A percentile compares a stretch with the other conserved stretches of the same genome.
Evolutionary conservation across 2,329 filamentous ascomycete genomes (phyloP).

Genomic region (Aspergillus proliferans): DNA sequence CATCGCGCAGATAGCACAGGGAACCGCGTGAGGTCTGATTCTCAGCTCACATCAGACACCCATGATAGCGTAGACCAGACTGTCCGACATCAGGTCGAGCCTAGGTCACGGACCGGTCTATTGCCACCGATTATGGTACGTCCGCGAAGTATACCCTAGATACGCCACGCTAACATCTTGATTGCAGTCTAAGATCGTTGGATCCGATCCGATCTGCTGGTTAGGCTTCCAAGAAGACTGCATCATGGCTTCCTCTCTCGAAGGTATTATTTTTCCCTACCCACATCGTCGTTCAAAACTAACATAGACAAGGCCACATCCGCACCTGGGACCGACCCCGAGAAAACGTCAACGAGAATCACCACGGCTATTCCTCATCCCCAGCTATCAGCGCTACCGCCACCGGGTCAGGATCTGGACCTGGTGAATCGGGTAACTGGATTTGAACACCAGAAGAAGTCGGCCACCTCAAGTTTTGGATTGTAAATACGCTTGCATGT

Average conservation of each 20-base stretch:
- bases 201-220: conserved; percentile 82
- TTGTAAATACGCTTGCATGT: too few relatives aligned
- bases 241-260: conserved; percentile 87
- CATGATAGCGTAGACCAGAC: conserved; percentile 49
- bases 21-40: conserved; percentile 64
- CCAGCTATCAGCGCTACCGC: conserved; percentile 11
- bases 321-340: conserved; percentile 66
- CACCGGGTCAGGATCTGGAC: conserved; percentile 9
- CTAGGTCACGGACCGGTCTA: conserved; percentile 75
- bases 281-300: neutral
- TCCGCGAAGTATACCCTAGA: too few relatives aligned
- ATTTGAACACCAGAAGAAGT: neutral
- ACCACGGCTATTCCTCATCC: conserved; percentile 14
- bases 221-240: conserved; percentile 88
- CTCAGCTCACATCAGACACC: conserved; percentile 51
- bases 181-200: conserved; percentile 68
- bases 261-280: conserved; percentile 54
- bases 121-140: conserved; percentile 83
- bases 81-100: conserved; percentile 73
- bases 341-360: conserved; percentile 31
- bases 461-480: too few relatives aligned
- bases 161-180: neutral
- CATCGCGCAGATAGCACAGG: conserved; percentile 57
- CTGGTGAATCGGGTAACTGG: conserved; percentile 6
- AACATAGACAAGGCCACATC: conserved; percentile 52